Conservation (phyloP, 768 basidiomycete species). For the Antrodiella citrinella region DNA sequence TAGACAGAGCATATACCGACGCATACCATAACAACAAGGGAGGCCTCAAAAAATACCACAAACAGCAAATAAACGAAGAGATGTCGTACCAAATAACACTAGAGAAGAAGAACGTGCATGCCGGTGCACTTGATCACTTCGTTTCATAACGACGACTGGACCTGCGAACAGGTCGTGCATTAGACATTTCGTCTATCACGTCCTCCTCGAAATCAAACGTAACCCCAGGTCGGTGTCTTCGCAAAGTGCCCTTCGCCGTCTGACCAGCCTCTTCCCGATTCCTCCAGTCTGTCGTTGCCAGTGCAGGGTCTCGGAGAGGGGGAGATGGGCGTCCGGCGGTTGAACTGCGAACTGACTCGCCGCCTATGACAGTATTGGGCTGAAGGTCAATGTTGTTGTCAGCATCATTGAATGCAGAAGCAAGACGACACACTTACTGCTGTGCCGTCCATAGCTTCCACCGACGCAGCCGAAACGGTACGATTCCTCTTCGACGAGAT, state of each 20-base stretch:
- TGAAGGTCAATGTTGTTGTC: constrained; percentile 17
- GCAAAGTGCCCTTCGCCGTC: constrained; percentile 24
- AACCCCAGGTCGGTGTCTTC: constrained; percentile 26
- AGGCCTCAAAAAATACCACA: too few species aligned
- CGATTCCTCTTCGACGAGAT: constrained; percentile 51
- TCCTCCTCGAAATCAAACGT: constrained; percentile 22
- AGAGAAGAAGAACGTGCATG: too few species aligned
- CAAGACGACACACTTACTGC: constrained; percentile 42
- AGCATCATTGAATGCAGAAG: constrained; percentile 4
- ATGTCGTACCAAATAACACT: too few species aligned
- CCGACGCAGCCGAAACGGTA: constrained; percentile 64
- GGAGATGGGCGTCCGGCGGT: constrained; percentile 48
- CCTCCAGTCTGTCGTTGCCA: constrained; percentile 66
- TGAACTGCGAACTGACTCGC: constrained; percentile 58
- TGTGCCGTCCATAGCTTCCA: constrained; percentile 75
- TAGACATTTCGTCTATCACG: not conserved
- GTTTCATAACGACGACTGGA: not conserved
- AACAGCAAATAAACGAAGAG: too few species aligned
- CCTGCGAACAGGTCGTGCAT: not conserved
- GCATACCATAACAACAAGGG: too few species aligned
- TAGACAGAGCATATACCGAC: too few species aligned
- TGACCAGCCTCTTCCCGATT: constrained; percentile 50
- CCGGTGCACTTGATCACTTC: too few species aligned
- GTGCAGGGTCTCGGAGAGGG: constrained; percentile 52
- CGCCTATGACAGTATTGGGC: constrained; percentile 69